phyloP scores from a whole-genome alignment of 768 basidiomycete genomes.

The Leccinum boreale region DNA sequence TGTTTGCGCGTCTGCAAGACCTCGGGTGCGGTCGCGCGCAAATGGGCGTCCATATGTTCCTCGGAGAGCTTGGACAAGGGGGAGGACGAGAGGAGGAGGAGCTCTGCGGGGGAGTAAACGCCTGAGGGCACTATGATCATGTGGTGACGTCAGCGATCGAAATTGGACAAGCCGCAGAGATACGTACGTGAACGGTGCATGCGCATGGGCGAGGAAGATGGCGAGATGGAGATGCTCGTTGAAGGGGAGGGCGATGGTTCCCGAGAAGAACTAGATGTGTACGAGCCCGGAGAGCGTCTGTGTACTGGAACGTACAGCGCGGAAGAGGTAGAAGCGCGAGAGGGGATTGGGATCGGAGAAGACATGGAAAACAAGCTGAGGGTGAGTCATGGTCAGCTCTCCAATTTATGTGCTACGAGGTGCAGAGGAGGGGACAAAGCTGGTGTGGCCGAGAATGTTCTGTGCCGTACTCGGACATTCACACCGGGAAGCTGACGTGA shows the following conservation, averaged over 20 bases:
- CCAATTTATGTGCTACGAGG: not conserved
- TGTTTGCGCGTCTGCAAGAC: conserved; percentile 23
- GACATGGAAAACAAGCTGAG: too few species aligned
- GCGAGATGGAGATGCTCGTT: conserved; percentile 5
- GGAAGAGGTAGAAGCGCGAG: conserved; percentile 4
- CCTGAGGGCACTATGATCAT: not conserved
- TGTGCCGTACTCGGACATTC: not conserved
- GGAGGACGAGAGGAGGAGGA: conserved; percentile 22
- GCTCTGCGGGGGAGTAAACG: conserved; percentile 26
- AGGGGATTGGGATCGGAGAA: conserved; percentile 19
- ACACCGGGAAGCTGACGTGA: conserved; percentile 5
- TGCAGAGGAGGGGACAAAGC: not conserved
- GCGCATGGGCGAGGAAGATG: not conserved
- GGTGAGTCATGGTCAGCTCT: not conserved
- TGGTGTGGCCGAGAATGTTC: conserved; percentile 19
- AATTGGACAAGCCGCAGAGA: not conserved
- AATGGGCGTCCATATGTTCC: not conserved
- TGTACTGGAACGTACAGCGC: conserved; percentile 41
- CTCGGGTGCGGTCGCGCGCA: conserved; percentile 25
- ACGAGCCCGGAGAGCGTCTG: conserved; percentile 27
- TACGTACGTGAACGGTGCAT: conserved; percentile 1
- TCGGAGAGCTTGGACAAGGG: conserved; percentile 16
- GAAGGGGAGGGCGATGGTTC: conserved; percentile 13
- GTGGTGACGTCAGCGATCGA: not conserved
- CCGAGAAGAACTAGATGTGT: conserved; percentile 14